Percentiles rank a stretch among this genome's conserved stretches.
phyloP scores from a whole-genome alignment of 306 rosid genomes.

The Gynostemma pentaphyllum region DNA sequence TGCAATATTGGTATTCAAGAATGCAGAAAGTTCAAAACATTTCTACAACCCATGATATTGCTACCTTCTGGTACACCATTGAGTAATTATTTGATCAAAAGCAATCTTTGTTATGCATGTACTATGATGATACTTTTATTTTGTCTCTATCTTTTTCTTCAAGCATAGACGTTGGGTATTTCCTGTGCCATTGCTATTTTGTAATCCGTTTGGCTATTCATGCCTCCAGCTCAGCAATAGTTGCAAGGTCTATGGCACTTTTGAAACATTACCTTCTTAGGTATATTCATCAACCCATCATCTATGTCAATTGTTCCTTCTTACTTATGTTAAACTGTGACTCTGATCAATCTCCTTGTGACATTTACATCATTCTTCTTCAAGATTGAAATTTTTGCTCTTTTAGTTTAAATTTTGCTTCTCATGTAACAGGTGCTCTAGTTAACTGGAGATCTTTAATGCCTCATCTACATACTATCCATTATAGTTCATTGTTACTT shows the following conservation, averaged over 20 bases:
- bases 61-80: background rate
- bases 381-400: background rate
- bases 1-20: too few species aligned
- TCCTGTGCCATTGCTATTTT: background rate
- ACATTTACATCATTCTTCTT: background rate
- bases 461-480: background rate
- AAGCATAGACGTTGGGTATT: conserved; percentile 2
- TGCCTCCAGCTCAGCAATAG: conserved; percentile 86
- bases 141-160: conserved; percentile 17
- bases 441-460: background rate
- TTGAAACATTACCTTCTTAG: conserved; percentile 85
- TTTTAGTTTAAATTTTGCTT: too few species aligned
- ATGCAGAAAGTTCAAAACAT: too few species aligned
- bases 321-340: background rate
- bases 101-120: background rate
- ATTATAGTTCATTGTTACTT: background rate
- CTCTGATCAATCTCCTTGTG: background rate
- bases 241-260: conserved; percentile 88
- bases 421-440: background rate
- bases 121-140: background rate
- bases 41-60: too few species aligned
- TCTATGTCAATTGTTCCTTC: conserved; percentile 8
- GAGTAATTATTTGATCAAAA: background rate
- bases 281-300: conserved; percentile 31
- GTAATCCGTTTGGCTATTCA: conserved; percentile 27